Evolutionary conservation across 2,329 filamentous ascomycete genomes (phyloP).

Genomic region (Ascochyta koolunga): DNA sequence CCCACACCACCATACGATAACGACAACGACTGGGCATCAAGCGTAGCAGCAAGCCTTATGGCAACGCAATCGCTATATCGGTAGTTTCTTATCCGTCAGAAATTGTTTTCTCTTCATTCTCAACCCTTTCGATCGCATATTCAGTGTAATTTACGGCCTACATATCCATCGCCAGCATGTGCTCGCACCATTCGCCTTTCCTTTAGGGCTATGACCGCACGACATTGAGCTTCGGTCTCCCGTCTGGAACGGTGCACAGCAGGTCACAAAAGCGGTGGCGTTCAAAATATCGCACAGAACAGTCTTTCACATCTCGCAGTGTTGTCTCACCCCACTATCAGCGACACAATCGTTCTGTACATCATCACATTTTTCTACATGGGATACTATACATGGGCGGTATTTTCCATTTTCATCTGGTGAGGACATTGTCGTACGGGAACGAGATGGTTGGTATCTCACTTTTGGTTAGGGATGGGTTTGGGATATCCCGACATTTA

Average conservation of each 20-base stretch:
- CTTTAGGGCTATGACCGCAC: slow-evolving; percentile 43
- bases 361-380: slow-evolving; percentile 26
- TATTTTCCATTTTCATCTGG: slow-evolving; percentile 30
- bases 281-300: slow-evolving; percentile 25
- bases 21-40: slow-evolving; percentile 87
- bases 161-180: slow-evolving; percentile 25
- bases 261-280: slow-evolving; percentile 14
- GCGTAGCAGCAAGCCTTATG: slow-evolving; percentile 74
- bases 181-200: slow-evolving; percentile 28
- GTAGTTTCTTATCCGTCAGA: slow-evolving; percentile 13
- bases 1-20: slow-evolving; percentile 93
- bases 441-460: slow-evolving; percentile 23
- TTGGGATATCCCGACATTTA: slow-evolving; percentile 16
- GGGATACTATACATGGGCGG: slow-evolving; percentile 30
- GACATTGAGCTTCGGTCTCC: slow-evolving; percentile 39
- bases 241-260: slow-evolving; percentile 46
- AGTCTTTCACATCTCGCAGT: slow-evolving; percentile 33
- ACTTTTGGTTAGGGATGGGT: slow-evolving; percentile 10
- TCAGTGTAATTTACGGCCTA: slow-evolving; percentile 27
- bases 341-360: slow-evolving; percentile 31
- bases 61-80: slow-evolving; percentile 47
- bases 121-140: slow-evolving; percentile 28
- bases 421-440: slow-evolving; percentile 21
- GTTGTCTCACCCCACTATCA: slow-evolving; percentile 26
- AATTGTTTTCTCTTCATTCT: slow-evolving; percentile 10